Base-by-base conservation (phyloP, 192 early-diverging fungal genomes). In the Gigaspora rosea region DNA sequence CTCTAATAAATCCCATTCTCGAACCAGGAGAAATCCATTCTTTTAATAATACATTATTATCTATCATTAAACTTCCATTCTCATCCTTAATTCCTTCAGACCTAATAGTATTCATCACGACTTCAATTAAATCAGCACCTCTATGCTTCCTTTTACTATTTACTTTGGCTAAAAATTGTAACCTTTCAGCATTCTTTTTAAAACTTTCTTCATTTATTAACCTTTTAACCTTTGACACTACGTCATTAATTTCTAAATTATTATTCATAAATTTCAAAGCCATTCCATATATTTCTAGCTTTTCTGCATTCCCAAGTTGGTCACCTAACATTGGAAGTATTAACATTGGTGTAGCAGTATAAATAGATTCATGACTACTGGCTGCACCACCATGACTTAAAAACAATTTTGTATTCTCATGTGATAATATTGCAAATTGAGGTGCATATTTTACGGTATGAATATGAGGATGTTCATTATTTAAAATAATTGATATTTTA, bases 381-480 rank as follows among this genome's bases (percentile, higher is more conserved):
- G 1, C 27, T 27, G 27, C 27, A 27, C 27, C 27, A 27, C 27
- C 27, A 27, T 27, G 27, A 27, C 27, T 27, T 27, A 27, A 27
- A 59, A 85, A 85, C 1, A 82, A 11, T 20, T 18, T 50, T 8
- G 62, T 78, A 2, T 76, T 66, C 3, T 58, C 10, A 61, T 85
- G 83, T 11, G 66, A 50, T 1, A 85, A 54, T 27, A 82, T 68
- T 13, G 81, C 73, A 33, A 78, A 78, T 50, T 82, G 83, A 0
- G 81, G 79, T 3, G 79, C 67, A 74, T 79, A 82, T 35, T 41
- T 48, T 3, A 52, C 16, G 52, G 81, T 33, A 16, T 32, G 47
- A 13, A 80, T 47, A 48, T 27, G 27, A 27, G 27, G 27, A 27
- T 27, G 27, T 27, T 27, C 27, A 27, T 27, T 27, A 27, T 27